A percentile compares a stretch with the other conserved stretches of the same genome.
Conservation (phyloP, 75 land plant genomes). For the Sequoia sempervirens region DNA sequence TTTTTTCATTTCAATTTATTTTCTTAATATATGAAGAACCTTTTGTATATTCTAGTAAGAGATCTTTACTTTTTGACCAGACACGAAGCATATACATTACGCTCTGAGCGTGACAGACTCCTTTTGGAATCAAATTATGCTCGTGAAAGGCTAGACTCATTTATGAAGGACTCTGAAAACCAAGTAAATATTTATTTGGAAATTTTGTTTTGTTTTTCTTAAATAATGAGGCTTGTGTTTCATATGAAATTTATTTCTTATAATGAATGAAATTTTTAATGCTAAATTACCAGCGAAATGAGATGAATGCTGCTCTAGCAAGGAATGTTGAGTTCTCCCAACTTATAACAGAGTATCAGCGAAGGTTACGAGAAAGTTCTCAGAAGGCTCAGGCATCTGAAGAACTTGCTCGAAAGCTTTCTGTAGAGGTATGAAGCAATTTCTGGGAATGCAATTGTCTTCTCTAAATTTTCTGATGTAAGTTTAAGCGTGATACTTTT, state of each 20-base stretch:
- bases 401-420: slow-evolving; percentile 62
- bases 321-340: slow-evolving; percentile 87
- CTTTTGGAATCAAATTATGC: slow-evolving; percentile 66
- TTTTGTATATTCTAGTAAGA: background rate
- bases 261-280: background rate
- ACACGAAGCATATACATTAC: slow-evolving; percentile 43
- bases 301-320: slow-evolving; percentile 52
- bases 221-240: background rate
- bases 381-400: slow-evolving; percentile 63
- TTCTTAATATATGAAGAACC: too few relatives aligned
- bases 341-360: slow-evolving; percentile 68
- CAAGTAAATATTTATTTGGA: slow-evolving; percentile 39
- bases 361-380: slow-evolving; percentile 63
- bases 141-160: slow-evolving; percentile 55
- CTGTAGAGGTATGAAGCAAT: slow-evolving; percentile 59
- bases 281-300: slow-evolving; percentile 43
- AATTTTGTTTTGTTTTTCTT: background rate
- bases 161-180: slow-evolving; percentile 67
- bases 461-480: background rate
- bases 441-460: background rate
- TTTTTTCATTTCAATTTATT: too few relatives aligned
- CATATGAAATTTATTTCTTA: background rate
- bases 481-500: background rate
- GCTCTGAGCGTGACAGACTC: slow-evolving; percentile 72
- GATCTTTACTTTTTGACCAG: slow-evolving; percentile 20